Base-by-base conservation (phyloP, 164 flowering plant genomes). In the Cinnamomum micranthum region DNA sequence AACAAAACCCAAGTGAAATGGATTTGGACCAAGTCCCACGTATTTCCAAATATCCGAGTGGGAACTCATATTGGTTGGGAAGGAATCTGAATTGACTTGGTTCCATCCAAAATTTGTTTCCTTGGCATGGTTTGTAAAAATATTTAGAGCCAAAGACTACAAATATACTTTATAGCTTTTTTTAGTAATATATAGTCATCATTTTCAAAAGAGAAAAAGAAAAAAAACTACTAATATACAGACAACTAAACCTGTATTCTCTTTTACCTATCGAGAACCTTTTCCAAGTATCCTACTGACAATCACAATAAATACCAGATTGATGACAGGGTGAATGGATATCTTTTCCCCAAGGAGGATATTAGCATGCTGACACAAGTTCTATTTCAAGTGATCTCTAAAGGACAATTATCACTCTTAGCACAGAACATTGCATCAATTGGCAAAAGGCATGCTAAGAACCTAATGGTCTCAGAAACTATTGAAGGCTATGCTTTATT, bases 251-350 rank as follows among this genome's bases (percentile, higher is more conserved):
- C n/a, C n/a, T 55, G n/a, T 55, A 4, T 14, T 55, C n/a, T 55
- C n/a, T 55, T 20, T 55, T 55, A 55, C 60, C 17, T 67, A 33
- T 33, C 1, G 35, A 35, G 41, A 15, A 31, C 15, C 31, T 65
- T 65, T 25, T 33, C 19, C 47, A 28, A 25, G 19, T 50, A 14
- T 17, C 14, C 50, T 72, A 73, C 90, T 88, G 73, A 87, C 87
- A 70, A 62, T 41, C 68, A 69, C 75, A 76, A 77, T 77, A 77
- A 82, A 77, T 75, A 76, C 76, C 81, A 94, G 98, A 91, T 96
- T 76, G 88, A 87, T 82, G 90, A 96, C 85, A 77, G 90, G 85
- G 95, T 92, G 75, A 92, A 90, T 80, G 97, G 99, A 9, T 91
- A 82, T 79, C 89, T 96, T 68, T 94, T 87, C 77, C 98, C 97